Evolutionary conservation across 202 grass and related monocot genomes (phyloP).

Genomic region (Tripidium arundinaceum): DNA sequence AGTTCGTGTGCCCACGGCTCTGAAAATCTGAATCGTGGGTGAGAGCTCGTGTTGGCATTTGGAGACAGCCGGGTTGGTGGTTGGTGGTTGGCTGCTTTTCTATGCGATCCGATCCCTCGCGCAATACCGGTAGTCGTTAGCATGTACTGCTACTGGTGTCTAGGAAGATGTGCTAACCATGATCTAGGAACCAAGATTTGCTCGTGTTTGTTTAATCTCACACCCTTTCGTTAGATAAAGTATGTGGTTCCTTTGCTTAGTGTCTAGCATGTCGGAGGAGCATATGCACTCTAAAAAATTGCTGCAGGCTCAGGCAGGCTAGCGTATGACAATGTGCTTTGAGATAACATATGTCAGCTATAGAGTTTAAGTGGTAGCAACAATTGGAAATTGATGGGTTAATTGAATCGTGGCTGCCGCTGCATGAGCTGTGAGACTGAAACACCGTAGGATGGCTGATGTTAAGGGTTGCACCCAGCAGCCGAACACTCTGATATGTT

Average conservation of each 20-base stretch:
- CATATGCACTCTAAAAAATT: neutral
- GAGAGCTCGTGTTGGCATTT: slow-evolving; percentile 3
- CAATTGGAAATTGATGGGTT: too few species aligned
- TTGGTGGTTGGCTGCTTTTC: slow-evolving; percentile 13
- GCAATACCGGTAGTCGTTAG: slow-evolving; percentile 33
- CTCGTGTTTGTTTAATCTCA: neutral
- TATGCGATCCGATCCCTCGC: neutral
- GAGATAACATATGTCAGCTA: too few species aligned
- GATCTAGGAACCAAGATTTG: slow-evolving; percentile 27
- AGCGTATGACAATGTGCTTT: too few species aligned
- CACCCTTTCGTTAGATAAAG: neutral
- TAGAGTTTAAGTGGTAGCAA: too few species aligned
- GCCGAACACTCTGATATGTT: too few species aligned
- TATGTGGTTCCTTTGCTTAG: neutral
- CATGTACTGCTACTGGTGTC: slow-evolving; percentile 10
- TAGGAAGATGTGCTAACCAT: slow-evolving; percentile 27
- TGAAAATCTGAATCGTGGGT: neutral
- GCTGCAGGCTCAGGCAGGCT: neutral
- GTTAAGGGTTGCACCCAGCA: too few species aligned
- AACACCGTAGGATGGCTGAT: too few species aligned
- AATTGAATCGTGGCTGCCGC: too few species aligned
- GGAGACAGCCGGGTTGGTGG: neutral
- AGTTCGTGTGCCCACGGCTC: slow-evolving; percentile 18
- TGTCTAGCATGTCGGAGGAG: slow-evolving; percentile 24
- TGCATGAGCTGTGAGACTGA: too few species aligned